Evolutionary conservation across 176 grass and related monocot genomes (phyloP).

Genomic region (Cenchrus americanus): DNA sequence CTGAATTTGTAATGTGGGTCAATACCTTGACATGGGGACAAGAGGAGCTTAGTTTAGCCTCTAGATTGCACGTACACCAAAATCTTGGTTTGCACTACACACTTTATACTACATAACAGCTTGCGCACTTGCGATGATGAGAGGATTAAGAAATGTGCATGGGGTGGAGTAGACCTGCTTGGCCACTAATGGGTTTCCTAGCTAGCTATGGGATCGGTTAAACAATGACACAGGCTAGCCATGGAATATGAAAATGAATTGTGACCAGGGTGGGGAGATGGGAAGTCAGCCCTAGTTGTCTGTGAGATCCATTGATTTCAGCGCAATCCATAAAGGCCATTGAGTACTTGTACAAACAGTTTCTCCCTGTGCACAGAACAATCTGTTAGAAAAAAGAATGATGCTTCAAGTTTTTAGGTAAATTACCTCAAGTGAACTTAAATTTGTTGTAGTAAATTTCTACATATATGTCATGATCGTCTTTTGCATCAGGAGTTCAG

Average conservation of each 20-base stretch:
- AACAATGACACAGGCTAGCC: slow-evolving; percentile 1
- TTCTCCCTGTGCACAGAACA: neutral
- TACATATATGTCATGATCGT: neutral
- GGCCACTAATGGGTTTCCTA: neutral
- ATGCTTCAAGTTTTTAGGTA: neutral
- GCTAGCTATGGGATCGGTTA: slow-evolving; percentile 22
- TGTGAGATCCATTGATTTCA: slow-evolving; percentile 50
- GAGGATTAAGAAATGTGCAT: slow-evolving; percentile 27
- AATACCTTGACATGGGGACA: slow-evolving; percentile 37
- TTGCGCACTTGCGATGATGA: slow-evolving; percentile 16
- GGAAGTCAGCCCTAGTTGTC: slow-evolving; percentile 57
- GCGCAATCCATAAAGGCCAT: slow-evolving; percentile 3
- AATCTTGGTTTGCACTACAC: slow-evolving; percentile 38
- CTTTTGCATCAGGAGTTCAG: neutral
- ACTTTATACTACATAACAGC: slow-evolving; percentile 6
- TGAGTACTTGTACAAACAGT: neutral
- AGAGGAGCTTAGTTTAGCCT: slow-evolving; percentile 21
- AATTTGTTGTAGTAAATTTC: neutral
- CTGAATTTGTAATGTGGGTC: slow-evolving; percentile 23
- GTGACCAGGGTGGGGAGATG: slow-evolving; percentile 29
- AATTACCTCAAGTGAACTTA: neutral
- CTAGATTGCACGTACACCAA: slow-evolving; percentile 51
- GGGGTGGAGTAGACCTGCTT: slow-evolving; percentile 30
- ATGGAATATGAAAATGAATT: slow-evolving; percentile 27
- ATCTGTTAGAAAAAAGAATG: neutral